Percentiles rank a stretch among this genome's conserved stretches.
phyloP scores from a whole-genome alignment of 768 basidiomycete genomes.

The Fomitopsis serialis region DNA sequence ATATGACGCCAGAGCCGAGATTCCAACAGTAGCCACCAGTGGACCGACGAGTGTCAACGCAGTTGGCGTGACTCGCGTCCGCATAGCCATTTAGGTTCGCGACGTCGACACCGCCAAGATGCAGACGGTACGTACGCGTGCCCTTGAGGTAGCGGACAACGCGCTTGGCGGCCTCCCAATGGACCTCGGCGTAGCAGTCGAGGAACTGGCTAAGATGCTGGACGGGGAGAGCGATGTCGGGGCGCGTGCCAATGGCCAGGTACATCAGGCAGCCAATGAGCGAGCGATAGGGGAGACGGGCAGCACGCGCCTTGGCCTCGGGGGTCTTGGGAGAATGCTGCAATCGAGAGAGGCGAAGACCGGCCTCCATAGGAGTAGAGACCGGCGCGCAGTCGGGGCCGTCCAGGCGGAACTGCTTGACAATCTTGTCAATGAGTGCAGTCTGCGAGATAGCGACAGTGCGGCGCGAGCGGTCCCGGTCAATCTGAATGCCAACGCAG shows the following conservation, averaged over 20 bases:
- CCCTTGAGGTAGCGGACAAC: conserved; percentile 22
- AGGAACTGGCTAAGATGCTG: conserved; percentile 20
- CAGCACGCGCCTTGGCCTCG: not conserved
- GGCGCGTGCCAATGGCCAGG: conserved; percentile 17
- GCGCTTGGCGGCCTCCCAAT: conserved; percentile 19
- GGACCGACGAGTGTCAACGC: no score
- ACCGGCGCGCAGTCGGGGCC: no score
- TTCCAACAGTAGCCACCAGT: no score
- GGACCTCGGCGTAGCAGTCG: conserved; percentile 12
- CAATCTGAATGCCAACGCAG: conserved; percentile 33
- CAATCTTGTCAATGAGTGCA: conserved; percentile 11
- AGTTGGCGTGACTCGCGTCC: no score
- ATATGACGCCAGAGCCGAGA: no score
- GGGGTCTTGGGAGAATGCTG: not conserved
- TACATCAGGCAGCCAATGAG: conserved; percentile 23
- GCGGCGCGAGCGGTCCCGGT: conserved; percentile 16
- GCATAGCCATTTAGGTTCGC: no score
- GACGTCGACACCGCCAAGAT: conserved; percentile 17
- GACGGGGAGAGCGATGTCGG: conserved; percentile 18
- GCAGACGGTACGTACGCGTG: conserved; percentile 8
- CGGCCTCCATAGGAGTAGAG: conserved; percentile 13
- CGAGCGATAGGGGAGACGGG: conserved; percentile 21
- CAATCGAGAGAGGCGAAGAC: conserved; percentile 2
- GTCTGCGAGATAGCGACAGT: conserved; percentile 15
- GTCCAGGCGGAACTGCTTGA: conserved; percentile 8